Evolutionary conservation across 441 rosid genomes (phyloP), one percentile per base, ranked within the genome.

Genomic region (Pelargonium myrrhifolium): DNA sequence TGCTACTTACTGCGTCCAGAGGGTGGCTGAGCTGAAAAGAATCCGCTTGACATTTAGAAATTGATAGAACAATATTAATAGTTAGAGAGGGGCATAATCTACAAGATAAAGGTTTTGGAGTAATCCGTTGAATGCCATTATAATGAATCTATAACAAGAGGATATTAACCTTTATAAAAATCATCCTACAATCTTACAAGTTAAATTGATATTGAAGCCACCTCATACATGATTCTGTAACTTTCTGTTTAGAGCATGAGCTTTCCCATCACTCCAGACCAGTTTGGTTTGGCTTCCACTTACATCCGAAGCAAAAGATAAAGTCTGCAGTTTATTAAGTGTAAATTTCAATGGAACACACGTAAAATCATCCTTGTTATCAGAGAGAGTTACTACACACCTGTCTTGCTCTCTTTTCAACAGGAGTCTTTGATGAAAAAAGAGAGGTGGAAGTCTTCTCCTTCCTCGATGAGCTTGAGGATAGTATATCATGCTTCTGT

Each of bases 391-490:
- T 70, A 45, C 66, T 20, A 67, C 74, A 20, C 24, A 90, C 98
- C 92, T 84, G 93, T 76, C 83, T 86, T 15, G 93, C 85, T 75
- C 87, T 86, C 83, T 92, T 90, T 74, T 90, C 96, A 68, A 68
- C 15, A 65, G 96, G 95, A 35, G 96, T 92, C 81, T 79, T 60
- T 43, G 86, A 67, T 59, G 77, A 80, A 71, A 61, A 72, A 71
- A 78, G 66, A 39, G 87, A 72, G 2, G 81, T 78, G 63, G 79
- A 73, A 62, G 78, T 51, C 72, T 79, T 76, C 77, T 75, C 66
- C 58, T 72, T 72, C 79, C 73, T 70, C 68, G 83, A 65, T 11
- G 85, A 74, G 71, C 77, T 74, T 40, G 83, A 76, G 21, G 85
- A 69, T 63, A 76, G 78, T 45, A 73, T 68, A 11, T 78, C 78